These are phyloP conservation scores for Ammopiptanthus mongolicus DNA, from an alignment of 306 rosid species.

Conservation along the genomic window DNA sequence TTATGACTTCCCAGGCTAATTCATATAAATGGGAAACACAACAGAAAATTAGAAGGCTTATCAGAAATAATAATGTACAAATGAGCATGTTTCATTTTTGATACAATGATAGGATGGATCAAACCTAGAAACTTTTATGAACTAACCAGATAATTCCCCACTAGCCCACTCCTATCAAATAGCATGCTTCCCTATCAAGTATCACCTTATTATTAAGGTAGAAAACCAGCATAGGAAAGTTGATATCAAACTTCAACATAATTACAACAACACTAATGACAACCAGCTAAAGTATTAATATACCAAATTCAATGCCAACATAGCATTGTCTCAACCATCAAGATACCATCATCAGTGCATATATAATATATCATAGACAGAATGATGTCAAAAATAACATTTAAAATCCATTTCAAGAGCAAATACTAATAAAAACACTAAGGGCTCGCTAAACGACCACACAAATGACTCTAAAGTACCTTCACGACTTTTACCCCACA, in stretches of 20 bases:
- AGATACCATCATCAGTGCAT: background rate
- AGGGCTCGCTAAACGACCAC: background rate
- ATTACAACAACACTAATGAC: background rate
- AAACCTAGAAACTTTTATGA: background rate
- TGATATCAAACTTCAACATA: background rate
- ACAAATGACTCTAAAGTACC: background rate
- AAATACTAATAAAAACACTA: background rate
- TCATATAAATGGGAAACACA: background rate
- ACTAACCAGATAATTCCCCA: background rate
- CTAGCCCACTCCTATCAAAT: background rate
- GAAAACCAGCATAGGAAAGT: background rate
- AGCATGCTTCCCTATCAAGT: background rate
- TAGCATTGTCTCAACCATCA: constrained; percentile 2
- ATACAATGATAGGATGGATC: background rate
- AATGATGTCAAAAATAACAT: background rate
- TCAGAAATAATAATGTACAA: background rate
- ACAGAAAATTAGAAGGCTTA: background rate
- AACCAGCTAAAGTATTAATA: background rate
- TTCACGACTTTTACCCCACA: background rate
- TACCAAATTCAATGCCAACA: background rate
- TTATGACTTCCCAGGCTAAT: background rate
- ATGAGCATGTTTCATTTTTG: background rate
- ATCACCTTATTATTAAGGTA: background rate
- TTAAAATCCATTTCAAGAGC: background rate
- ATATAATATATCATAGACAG: background rate